phyloP scores from a whole-genome alignment of 176 grass and related monocot species.

The Oryza glumipatula region DNA sequence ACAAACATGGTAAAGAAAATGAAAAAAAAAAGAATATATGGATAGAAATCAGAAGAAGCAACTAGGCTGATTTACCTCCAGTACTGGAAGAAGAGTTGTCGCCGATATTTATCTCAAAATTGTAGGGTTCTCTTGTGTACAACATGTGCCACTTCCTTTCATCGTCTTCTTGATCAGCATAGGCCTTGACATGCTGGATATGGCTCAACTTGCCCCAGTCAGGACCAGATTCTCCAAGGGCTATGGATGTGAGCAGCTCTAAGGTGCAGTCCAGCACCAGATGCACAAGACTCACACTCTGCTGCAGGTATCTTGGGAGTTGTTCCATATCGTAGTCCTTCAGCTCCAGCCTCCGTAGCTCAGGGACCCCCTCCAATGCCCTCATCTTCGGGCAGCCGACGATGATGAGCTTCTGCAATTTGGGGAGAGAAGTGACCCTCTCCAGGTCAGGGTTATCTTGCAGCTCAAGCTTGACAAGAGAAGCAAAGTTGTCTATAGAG shows the following conservation, averaged over 20 bases:
- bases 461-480: neutral
- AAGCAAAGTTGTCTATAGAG: constrained; percentile 10
- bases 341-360: neutral
- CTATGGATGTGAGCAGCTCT: neutral
- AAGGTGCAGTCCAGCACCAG: neutral
- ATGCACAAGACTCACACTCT: neutral
- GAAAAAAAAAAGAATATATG: neutral
- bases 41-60: neutral
- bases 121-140: neutral
- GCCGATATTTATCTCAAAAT: neutral
- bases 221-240: neutral
- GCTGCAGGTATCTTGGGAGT: neutral
- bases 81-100: neutral
- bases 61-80: neutral
- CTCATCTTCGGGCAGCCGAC: neutral
- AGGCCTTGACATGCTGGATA: neutral
- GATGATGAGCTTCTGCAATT: neutral
- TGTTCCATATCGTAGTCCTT: neutral
- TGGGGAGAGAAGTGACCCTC: neutral
- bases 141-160: neutral
- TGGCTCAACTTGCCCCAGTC: neutral
- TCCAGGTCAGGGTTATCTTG: neutral
- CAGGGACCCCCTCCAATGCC: neutral
- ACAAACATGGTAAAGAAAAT: neutral
- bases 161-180: neutral